Evolutionary conservation across 345 rosid genomes (phyloP).

Genomic region (Gossypium mustelinum): DNA sequence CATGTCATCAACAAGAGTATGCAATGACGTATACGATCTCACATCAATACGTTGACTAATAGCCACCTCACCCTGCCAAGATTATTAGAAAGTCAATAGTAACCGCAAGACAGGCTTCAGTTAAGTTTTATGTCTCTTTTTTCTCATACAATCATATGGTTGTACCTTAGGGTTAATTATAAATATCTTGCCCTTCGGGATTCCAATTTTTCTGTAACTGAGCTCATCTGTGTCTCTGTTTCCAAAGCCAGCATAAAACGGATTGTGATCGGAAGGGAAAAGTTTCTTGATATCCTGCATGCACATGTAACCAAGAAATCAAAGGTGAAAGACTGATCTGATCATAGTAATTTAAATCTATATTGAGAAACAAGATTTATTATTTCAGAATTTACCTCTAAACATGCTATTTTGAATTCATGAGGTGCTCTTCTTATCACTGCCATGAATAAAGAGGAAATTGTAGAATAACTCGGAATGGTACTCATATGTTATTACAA

Average conservation of each 20-base stretch:
- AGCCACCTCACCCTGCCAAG: constrained; percentile 83
- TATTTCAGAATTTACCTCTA: constrained; percentile 53
- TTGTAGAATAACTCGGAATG: constrained; percentile 12
- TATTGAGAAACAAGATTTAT: background rate
- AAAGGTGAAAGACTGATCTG: background rate
- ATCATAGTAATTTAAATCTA: background rate
- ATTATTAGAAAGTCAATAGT: background rate
- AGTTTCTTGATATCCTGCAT: constrained; percentile 80
- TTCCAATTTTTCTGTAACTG: constrained; percentile 86
- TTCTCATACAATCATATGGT: background rate
- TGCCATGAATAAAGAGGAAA: constrained; percentile 26
- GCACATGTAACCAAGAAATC: constrained; percentile 2
- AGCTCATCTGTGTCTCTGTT: constrained; percentile 91
- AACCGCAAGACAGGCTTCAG: background rate
- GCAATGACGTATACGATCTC: constrained; percentile 80
- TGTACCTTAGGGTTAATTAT: constrained; percentile 90
- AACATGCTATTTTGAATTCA: constrained; percentile 89
- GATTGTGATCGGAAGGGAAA: constrained; percentile 82
- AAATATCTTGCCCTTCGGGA: constrained; percentile 89
- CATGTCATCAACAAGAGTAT: constrained; percentile 89
- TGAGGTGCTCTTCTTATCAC: constrained; percentile 95
- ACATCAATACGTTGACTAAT: constrained; percentile 67
- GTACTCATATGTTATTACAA: background rate
- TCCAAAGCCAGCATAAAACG: constrained; percentile 91
- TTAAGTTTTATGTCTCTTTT: background rate